These are phyloP conservation scores for Mycosphaerelloides madeirae DNA, from an alignment of 2,329 filamentous ascomycete genomes.

Conservation along the genomic window DNA sequence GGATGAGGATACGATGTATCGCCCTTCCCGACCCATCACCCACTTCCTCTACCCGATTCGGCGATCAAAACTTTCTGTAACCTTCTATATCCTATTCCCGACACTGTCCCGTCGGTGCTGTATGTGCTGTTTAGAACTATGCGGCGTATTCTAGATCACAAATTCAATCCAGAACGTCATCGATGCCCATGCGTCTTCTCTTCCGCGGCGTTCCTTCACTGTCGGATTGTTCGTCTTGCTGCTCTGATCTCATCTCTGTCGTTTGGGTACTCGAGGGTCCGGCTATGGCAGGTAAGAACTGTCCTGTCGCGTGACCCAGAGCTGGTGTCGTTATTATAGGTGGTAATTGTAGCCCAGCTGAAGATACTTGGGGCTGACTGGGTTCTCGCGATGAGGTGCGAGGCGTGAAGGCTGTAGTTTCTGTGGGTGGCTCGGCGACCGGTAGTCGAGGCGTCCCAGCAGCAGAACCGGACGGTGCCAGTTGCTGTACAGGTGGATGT, in stretches of 20 bases:
- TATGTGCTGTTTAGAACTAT: background rate
- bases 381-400: slow-evolving; percentile 14
- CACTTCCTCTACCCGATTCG: no score
- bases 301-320: slow-evolving; percentile 1
- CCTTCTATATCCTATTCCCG: background rate
- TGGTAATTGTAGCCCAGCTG: slow-evolving; percentile 21
- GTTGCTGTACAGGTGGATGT: slow-evolving; percentile 2
- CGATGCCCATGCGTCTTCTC: slow-evolving; percentile 28
- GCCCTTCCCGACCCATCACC: no score
- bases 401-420: slow-evolving; percentile 22
- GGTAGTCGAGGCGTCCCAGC: slow-evolving; percentile 14
- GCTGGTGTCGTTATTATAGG: slow-evolving; percentile 20
- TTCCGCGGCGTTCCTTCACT: slow-evolving; percentile 26
- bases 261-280: background rate
- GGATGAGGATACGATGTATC: no score
- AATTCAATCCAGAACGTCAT: slow-evolving; percentile 30
- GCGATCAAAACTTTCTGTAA: no score
- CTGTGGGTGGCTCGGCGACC: slow-evolving; percentile 22
- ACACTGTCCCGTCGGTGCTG: background rate
- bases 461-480: slow-evolving; percentile 5
- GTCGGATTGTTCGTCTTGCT: slow-evolving; percentile 12
- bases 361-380: slow-evolving; percentile 3
- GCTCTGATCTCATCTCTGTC: background rate
- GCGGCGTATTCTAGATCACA: background rate
- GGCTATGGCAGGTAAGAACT: background rate